A percentile compares a stretch with the other conserved stretches of the same genome.
Conservation (phyloP, 2,329 filamentous ascomycete species). For the Tricladium varicosporioides region DNA sequence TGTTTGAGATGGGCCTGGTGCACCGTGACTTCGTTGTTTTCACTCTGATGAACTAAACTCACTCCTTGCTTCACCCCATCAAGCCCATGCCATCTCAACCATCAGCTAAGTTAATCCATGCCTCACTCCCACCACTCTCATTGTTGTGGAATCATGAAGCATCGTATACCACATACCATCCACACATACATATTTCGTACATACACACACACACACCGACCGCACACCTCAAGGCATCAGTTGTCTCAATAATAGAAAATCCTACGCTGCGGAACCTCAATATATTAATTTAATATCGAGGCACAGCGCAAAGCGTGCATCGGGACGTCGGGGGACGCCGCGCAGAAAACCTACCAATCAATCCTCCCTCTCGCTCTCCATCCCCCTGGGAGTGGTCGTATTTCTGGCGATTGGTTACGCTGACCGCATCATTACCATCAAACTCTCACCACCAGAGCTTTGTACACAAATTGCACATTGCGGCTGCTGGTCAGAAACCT, state of each 20-base stretch:
- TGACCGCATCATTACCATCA: background rate
- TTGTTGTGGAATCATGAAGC: no score
- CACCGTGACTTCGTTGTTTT: background rate
- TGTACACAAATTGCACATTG: no score
- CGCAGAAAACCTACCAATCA: background rate
- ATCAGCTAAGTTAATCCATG: no score
- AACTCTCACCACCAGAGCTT: no score
- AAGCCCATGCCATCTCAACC: background rate
- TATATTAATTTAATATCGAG: conserved; percentile 3
- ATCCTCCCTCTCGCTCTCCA: no score
- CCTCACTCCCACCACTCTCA: background rate
- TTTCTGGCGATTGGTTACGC: background rate
- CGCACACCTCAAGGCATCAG: no score
- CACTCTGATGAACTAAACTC: background rate
- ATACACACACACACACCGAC: no score
- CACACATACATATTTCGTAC: no score
- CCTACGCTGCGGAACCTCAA: background rate
- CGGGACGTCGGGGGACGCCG: background rate
- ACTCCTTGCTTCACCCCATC: background rate
- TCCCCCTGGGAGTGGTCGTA: background rate
- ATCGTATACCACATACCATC: no score
- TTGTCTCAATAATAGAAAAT: background rate
- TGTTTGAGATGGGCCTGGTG: background rate
- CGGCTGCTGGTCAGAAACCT: background rate
- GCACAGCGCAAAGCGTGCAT: background rate